Base-by-base conservation (phyloP, 202 grass and related monocot species). In the Eragrostis tef region DNA sequence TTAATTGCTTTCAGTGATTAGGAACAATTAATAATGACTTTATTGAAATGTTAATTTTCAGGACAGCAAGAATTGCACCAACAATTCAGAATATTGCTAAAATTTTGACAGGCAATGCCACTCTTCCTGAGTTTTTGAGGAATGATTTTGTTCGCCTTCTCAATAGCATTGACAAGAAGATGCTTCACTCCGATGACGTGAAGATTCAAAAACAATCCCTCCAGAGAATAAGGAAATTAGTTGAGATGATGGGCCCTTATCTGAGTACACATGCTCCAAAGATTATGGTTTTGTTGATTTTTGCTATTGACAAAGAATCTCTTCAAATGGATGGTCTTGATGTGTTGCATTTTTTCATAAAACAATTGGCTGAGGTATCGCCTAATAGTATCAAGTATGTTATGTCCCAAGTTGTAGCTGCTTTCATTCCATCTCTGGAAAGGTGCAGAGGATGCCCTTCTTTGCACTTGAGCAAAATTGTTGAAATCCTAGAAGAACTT, bases 221-320 rank as follows among this genome's bases (percentile, higher is more conserved):
- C 78, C 90, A 88, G 56, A 88, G 88, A 75, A 94, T 98, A 79
- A 79, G 84, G 65, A 98, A 93, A 84, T 83, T 93, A 79, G 87
- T 94, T 58, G 92, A 98, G 90, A 93, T 98, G 88, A 98, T 98
- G 95, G 95, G 95, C 54, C 92, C 95, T 85, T 98, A 93, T 83
- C 85, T 98, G 53, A 88, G 86, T 77, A 90, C 95, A 80, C 95
- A 98, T 88, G 87, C 93, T 9, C 90, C 90, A 57, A 98, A 98
- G 88, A 93, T 98, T 90, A 98, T 94, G 95, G 92, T 98, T 81
- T 82, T 98, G 11, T 87, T 98, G 73, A 98, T 88, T 64, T 94
- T 89, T 73, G 81, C 92, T 50, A 94, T 94, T 64, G 90, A 93
- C 49, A 98, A 98, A 88, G 95, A 97, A 91, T 84, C 62, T 78